Evolutionary conservation across 1,284 basidiomycete genomes (phyloP), one percentile per base, ranked within the genome.

Genomic region (Heterobasidion annosum): DNA sequence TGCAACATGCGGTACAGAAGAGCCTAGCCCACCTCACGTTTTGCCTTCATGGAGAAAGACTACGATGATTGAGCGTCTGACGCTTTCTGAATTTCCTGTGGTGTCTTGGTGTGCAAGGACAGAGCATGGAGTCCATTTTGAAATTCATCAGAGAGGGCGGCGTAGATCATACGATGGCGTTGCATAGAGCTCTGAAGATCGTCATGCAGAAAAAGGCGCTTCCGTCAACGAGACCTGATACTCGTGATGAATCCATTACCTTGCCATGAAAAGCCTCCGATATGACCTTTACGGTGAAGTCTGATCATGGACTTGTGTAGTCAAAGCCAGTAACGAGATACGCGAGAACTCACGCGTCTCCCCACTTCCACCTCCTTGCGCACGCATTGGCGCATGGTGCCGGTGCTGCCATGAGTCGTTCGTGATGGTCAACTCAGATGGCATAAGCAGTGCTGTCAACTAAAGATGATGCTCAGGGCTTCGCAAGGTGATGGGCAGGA

Each of bases 391-490:
- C 52, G 76, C 75, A 69, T 91, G 88, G 70, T 89, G 83, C 62
- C 82, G 77, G 68, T 91, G 88, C 69, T 86, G 75, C 76, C 79
- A 82, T 48, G 87, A 88, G 64, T 90, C 84, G 68, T 91, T 91
- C 47, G 74, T 74, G 64, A 90, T 82, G 53, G 65, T 71, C 61
- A 90, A 72, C 61, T 73, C 71, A 52, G 74, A 70, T 40, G 87
- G 87, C 61, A 73, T 71, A 55, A 90, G 73, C 48, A 78, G 67
- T 45, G 69, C 65, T 50, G 72, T 78, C 59, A 90, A 70, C 88
- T 88, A 61, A 47, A 47, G 45, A 18, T 47, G 45, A 47, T 47
- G 10, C 10, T 47, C 45, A 47, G n/a, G 57, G 56, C 42, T 43
- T 48, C 40, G 45, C 45, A 12, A 56, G 33, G 52, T 59, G 54